These are phyloP conservation scores for Candida lessepsii DNA, from an alignment of 805 yeast species.

Conservation along the genomic window DNA sequence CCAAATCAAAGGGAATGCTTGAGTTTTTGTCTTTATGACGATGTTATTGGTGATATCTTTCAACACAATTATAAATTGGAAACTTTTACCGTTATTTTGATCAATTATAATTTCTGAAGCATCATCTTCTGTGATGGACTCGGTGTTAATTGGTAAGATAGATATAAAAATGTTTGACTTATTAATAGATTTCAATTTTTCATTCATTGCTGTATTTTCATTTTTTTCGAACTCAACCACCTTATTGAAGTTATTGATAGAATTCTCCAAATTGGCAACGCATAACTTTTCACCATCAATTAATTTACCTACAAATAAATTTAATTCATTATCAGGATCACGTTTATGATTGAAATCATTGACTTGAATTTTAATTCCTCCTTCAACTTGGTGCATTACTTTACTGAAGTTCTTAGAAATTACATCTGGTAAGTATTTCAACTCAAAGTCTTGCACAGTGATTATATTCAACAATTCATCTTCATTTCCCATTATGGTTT, in stretches of 20 bases:
- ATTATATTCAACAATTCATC: conserved; percentile 42
- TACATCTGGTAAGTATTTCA: conserved; percentile 45
- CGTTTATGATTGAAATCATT: conserved; percentile 43
- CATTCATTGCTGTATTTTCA: conserved; percentile 17
- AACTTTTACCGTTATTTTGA: conserved; percentile 50
- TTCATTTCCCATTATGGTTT: conserved; percentile 51
- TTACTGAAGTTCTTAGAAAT: conserved; percentile 55
- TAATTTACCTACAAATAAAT: conserved; percentile 70
- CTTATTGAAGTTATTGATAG: conserved; percentile 46
- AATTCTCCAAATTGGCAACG: conserved; percentile 79
- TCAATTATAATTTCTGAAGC: conserved; percentile 39
- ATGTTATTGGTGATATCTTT: conserved; percentile 79
- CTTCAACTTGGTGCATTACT: conserved; percentile 75
- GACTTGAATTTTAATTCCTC: conserved; percentile 64
- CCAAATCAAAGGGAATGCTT: conserved; percentile 90
- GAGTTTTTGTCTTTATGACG: conserved; percentile 73
- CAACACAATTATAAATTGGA: conserved; percentile 72
- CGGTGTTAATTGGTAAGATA: conserved; percentile 58
- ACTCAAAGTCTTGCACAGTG: conserved; percentile 62
- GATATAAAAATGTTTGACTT: conserved; percentile 68
- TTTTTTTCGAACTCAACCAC: conserved; percentile 19
- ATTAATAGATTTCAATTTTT: conserved; percentile 23
- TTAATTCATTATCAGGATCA: conserved; percentile 46
- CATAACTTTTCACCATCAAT: conserved; percentile 88
- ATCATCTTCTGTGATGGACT: conserved; percentile 3